A percentile compares a stretch with the other conserved stretches of the same genome.
These are phyloP conservation scores for Nidula microcarpa DNA, from an alignment of 768 basidiomycete species.

Conservation along the genomic window DNA sequence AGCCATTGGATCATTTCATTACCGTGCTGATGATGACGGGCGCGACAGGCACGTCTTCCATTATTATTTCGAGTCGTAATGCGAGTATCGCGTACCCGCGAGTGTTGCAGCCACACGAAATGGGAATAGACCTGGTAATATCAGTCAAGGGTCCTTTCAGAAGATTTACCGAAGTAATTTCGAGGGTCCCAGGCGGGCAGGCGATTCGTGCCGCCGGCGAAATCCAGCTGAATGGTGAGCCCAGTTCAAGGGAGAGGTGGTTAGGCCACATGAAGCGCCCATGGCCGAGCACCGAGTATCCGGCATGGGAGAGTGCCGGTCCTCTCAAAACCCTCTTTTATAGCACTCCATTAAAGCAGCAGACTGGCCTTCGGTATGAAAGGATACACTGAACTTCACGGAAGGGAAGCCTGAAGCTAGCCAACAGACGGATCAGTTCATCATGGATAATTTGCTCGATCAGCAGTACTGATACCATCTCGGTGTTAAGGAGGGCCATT, in stretches of 20 bases:
- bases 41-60: not conserved
- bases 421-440: constrained; percentile 1
- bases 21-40: not conserved
- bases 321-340: too few relatives aligned
- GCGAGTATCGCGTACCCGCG: not conserved
- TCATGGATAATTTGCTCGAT: not conserved
- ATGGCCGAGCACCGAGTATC: not conserved
- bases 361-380: too few relatives aligned
- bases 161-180: too few relatives aligned
- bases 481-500: not conserved
- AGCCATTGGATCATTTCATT: too few relatives aligned
- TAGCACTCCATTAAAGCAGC: too few relatives aligned
- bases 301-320: too few relatives aligned
- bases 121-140: too few relatives aligned
- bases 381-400: too few relatives aligned
- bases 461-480: not conserved
- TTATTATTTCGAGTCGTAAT: not conserved
- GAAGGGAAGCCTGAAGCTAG: not conserved
- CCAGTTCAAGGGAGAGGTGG: too few relatives aligned
- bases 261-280: not conserved
- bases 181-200: too few relatives aligned
- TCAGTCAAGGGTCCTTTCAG: too few relatives aligned
- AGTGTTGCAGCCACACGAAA: too few relatives aligned
- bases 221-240: not conserved
- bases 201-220: not conserved